Base-by-base conservation (phyloP, 1,284 basidiomycete genomes). In the Heterobasidion occidentale region DNA sequence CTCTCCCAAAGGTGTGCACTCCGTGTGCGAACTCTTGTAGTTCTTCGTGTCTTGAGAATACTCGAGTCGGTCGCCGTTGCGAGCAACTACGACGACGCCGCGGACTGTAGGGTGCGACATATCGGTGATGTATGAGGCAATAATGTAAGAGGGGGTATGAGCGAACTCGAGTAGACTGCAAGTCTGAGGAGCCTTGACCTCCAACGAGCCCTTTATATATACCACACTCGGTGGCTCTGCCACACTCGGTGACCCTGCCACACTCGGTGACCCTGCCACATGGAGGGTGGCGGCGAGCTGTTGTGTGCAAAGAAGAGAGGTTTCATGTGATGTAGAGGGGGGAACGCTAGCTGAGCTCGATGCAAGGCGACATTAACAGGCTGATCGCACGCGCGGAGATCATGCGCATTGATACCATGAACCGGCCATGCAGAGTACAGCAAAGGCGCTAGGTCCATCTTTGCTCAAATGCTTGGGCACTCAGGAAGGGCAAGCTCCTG, bases 1-100 rank as follows among this genome's bases (percentile, higher is more conserved):
- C 71, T 89, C 87, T 55, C 92, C 92, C 53, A 94, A 81, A 54
- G 91, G 84, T 36, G 92, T 95, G 59, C 90, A 88, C 70, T 84
- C 83, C 27, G 90, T 88, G 63, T 81, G 77, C n/a, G 79, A 74
- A 33, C 82, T 79, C 54, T 81, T 72, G 70, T 94, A 93, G 34
- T 78, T 84, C 63, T 74, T 69, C 47, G 88, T 86, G 66, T 88
- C 77, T 69, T 91, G 90, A 71, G 80, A 81, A 70, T 78, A 87
- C 61, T 78, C 82, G 62, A 73, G 74, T 58, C 90, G 81, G 71
- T 93, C 92, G 59, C 92, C 92, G 65, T 93, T 93, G 63, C 92
- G 86, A 58, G 87, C 84, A 64, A 94, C 76, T 67, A 92, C 76
- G 64, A 94, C 80, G 64, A 88, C 86, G 70, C 92, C 91, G 63